Base-by-base conservation (phyloP, 2,329 filamentous ascomycete species). In the Ceratocystis colombiana region DNA sequence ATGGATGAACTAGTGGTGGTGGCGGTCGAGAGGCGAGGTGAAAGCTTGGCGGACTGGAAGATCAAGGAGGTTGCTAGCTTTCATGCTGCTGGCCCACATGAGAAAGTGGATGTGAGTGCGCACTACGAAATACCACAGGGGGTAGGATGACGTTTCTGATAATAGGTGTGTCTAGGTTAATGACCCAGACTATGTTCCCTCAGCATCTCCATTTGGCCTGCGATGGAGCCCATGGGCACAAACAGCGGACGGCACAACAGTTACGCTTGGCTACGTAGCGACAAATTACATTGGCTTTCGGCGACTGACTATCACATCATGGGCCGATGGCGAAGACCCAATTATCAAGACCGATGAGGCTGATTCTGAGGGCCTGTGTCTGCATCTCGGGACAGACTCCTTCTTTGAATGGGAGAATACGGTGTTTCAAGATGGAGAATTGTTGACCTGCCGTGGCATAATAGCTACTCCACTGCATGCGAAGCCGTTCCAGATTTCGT, bases 361-460 rank as follows among this genome's bases (percentile, higher is more conserved):
- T 1, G 81, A 85, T 64, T 72, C 73, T 1, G 74, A 76, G 45
- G 78, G 80, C 0, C 77, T 80, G 17, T 85, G 83, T 69, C 71
- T 80, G 12, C 76, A 78, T 68, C 75, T 84, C 17, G 77, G 76
- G 0, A 73, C 78, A 0, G 82, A 84, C 69, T 78, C 82, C 1
- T 83, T 84, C 69, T 73, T 84, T 15, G 78, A 79, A 63, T 85
- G 82, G 76, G 82, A 85, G 70, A 77, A 82, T 61, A 74, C 73
- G 50, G 80, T 81, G 17, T 80, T 78, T 76, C 72, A 73, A 0
- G 73, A 77, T 3, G 74, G 72, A 2, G 71, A 71, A 4, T 72
- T 71, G 0, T 75, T 73, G n/a, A 70, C 77, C 50, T 81, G 78
- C 57, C 78, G 81, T n/a, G 82, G 81, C 1, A 74, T 84, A 2